These are phyloP conservation scores for Inga oerstediana DNA, from an alignment of 306 rosid species.

Conservation along the genomic window DNA sequence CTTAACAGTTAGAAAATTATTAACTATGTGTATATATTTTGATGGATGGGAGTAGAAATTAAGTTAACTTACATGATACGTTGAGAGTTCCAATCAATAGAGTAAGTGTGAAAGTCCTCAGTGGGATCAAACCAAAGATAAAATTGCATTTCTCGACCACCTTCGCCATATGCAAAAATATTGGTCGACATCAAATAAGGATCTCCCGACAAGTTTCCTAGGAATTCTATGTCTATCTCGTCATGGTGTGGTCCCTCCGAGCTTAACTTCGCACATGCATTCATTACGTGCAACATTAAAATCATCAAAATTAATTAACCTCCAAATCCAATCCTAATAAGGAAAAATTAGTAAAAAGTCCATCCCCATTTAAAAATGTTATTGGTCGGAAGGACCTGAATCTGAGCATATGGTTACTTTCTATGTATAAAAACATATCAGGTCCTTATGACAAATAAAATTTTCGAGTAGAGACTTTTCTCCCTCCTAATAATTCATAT, in stretches of 20 bases:
- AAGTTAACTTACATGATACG: slow-evolving; percentile 45
- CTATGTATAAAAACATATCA: no score
- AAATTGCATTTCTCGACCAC: slow-evolving; percentile 48
- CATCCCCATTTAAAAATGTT: no score
- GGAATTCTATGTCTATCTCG: slow-evolving; percentile 51
- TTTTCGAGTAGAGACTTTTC: no score
- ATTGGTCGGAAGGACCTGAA: no score
- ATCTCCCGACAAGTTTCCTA: slow-evolving; percentile 52
- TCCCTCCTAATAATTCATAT: no score
- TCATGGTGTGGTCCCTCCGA: slow-evolving; percentile 46
- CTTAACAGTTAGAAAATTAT: neutral
- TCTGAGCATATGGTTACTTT: no score
- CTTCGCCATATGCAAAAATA: slow-evolving; percentile 44
- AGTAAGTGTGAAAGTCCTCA: slow-evolving; percentile 41
- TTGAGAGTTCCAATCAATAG: slow-evolving; percentile 50
- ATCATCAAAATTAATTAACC: neutral
- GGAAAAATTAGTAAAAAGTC: no score
- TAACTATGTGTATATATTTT: neutral
- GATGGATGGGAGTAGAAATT: neutral
- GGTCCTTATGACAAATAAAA: no score
- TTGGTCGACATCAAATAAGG: slow-evolving; percentile 54
- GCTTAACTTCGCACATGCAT: slow-evolving; percentile 38
- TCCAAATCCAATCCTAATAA: neutral
- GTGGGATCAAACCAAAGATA: slow-evolving; percentile 62
- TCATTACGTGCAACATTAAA: neutral